Percentiles rank a stretch among this genome's conserved stretches.
Evolutionary conservation across 106 monocot genomes (phyloP).

Genomic region (Acanthochlamys bracteata): DNA sequence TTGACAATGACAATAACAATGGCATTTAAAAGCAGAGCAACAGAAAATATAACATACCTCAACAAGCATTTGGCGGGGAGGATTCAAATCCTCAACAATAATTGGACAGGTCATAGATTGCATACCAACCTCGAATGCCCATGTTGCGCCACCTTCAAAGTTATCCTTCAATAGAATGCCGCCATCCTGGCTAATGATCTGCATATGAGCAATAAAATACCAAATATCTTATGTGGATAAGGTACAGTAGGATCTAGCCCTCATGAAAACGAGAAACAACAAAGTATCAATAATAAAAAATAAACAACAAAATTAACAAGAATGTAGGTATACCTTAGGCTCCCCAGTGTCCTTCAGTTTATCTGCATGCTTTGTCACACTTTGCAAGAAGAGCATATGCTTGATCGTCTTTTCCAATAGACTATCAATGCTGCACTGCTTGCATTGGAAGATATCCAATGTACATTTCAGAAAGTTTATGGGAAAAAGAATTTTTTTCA

Average conservation of each 20-base stretch:
- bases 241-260: too few species aligned
- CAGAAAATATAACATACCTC: constrained; percentile 38
- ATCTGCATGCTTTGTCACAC: constrained; percentile 80
- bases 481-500: not conserved
- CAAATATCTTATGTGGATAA: not conserved
- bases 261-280: too few species aligned
- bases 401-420: constrained; percentile 83
- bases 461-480: not conserved
- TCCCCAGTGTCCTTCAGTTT: constrained; percentile 62
- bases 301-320: not conserved
- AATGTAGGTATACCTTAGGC: constrained; percentile 43
- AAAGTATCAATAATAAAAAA: not conserved
- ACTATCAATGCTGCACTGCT: constrained; percentile 91
- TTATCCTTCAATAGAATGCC: constrained; percentile 65
- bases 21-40: not conserved
- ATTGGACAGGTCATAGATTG: constrained; percentile 73
- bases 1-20: not conserved
- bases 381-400: constrained; percentile 91
- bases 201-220: not conserved
- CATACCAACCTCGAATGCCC: constrained; percentile 85
- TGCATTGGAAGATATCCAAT: not conserved
- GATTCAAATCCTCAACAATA: constrained; percentile 86
- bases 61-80: constrained; percentile 82
- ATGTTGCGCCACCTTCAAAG: constrained; percentile 65
- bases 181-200: constrained; percentile 58